These are phyloP conservation scores for Geotrichum bryndzae DNA, from an alignment of 1,139 yeast species.

Conservation along the genomic window DNA sequence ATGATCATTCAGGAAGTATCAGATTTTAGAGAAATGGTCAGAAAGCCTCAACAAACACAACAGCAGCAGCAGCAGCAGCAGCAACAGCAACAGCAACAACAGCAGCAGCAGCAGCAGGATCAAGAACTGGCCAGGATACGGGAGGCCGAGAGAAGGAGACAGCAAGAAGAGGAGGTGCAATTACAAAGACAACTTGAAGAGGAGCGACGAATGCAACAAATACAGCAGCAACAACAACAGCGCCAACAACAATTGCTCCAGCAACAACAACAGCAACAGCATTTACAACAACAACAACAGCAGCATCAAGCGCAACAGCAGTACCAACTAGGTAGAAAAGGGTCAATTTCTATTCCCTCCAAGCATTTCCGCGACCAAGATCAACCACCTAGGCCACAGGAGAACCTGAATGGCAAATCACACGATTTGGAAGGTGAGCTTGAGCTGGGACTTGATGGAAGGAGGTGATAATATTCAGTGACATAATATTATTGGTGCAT, in stretches of 20 bases:
- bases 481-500: neutral
- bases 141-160: slow-evolving; percentile 23
- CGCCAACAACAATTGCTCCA: slow-evolving; percentile 27
- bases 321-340: slow-evolving; percentile 10
- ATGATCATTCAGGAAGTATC: slow-evolving; percentile 80
- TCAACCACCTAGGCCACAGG: slow-evolving; percentile 43
- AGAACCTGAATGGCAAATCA: slow-evolving; percentile 29
- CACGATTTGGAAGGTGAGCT: slow-evolving; percentile 48
- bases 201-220: slow-evolving; percentile 22
- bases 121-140: slow-evolving; percentile 19
- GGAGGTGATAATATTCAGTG: slow-evolving; percentile 11
- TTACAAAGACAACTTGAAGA: slow-evolving; percentile 20
- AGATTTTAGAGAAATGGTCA: slow-evolving; percentile 69
- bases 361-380: slow-evolving; percentile 39
- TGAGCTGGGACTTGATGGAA: slow-evolving; percentile 53
- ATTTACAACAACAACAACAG: slow-evolving; percentile 24
- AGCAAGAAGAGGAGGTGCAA: slow-evolving; percentile 17
- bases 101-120: slow-evolving; percentile 21
- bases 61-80: slow-evolving; percentile 23
- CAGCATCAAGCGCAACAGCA: slow-evolving; percentile 26
- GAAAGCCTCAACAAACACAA: slow-evolving; percentile 51
- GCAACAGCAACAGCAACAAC: slow-evolving; percentile 21
- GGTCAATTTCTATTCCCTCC: slow-evolving; percentile 28
- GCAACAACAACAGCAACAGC: slow-evolving; percentile 25
- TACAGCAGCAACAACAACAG: slow-evolving; percentile 20